Evolutionary conservation across 2,329 filamentous ascomycete genomes (phyloP), one percentile per base, ranked within the genome.

Genomic region (Hymenoscyphus occultus): DNA sequence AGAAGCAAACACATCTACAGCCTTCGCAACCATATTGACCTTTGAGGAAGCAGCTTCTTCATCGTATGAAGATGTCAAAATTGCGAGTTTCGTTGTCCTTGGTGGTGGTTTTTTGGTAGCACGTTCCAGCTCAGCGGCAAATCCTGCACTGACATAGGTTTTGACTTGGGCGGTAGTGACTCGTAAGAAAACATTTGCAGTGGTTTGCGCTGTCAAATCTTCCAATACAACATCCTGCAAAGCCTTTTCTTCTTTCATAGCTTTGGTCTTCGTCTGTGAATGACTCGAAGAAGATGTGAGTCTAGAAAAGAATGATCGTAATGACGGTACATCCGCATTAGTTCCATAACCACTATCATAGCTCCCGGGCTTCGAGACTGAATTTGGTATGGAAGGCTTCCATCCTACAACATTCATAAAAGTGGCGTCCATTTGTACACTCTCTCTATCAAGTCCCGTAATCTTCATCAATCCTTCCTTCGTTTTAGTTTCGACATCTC

Each of bases 51-150:
- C 82, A 65, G 88, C 82, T 0, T 90, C 89, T 72, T 95, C 92
- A 71, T 96, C 92, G 74, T 94, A 96, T 0, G 94, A 96, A 19
- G 94, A 93, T 0, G 93, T 97, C 59, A 99, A 79, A 40, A 98
- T 91, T 6, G 94, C 90, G 32, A 99, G 85, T 61, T 88, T 91
- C 0, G 95, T 96, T 12, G 84, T 85, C 75, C 92, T 97, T 0
- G 95, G 95, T 0, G 96, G 95, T 2, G 93, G 92, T 74, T 99
- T 99, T 79, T 98, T 97, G 0, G 96, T 99, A 16, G 96, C 95
- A 67, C 96, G 87, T 78, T 98, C 93, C 12, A 99, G 84, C 75
- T 99, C 96, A 1, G 88, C 84, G 2, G 92, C 88, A 72, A 98
- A 92, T 48, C 83, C 86, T 39, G 84, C 79, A 22, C 85, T 82